These are phyloP conservation scores for Yamadazyma dushanensis DNA, from an alignment of 1,139 yeast species.

Conservation along the genomic window DNA sequence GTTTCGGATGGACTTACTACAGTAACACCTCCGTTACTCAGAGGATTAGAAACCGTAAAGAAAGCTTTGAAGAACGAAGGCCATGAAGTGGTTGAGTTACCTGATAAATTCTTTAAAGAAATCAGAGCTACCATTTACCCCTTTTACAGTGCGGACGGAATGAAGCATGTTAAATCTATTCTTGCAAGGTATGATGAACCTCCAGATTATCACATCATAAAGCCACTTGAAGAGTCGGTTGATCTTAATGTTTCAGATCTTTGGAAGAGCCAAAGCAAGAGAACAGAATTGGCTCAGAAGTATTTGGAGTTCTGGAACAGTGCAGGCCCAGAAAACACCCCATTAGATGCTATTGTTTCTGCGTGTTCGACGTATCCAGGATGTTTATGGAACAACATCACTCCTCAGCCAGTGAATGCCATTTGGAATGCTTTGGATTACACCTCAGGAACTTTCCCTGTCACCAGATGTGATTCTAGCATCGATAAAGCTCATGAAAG, in stretches of 20 bases:
- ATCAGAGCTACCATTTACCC: conserved; percentile 16
- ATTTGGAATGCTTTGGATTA: conserved; percentile 18
- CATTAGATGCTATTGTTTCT: conserved; percentile 13
- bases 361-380: conserved; percentile 15
- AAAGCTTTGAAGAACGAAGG: conserved; percentile 9
- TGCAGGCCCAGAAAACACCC: conserved; percentile 4
- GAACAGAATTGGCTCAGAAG: conserved; percentile 12
- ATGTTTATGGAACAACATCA: conserved; percentile 12
- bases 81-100: conserved; percentile 12
- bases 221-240: conserved; percentile 6
- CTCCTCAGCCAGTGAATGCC: conserved; percentile 15
- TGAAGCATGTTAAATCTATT: conserved; percentile 14
- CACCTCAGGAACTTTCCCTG: conserved; percentile 16
- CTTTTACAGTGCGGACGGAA: conserved; percentile 15
- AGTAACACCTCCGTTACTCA: conserved; percentile 10
- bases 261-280: conserved; percentile 13
- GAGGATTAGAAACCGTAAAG: conserved; percentile 12
- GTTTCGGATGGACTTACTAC: conserved; percentile 13
- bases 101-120: conserved; percentile 13
- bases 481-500: conserved; percentile 10
- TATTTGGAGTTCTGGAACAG: conserved; percentile 13
- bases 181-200: conserved; percentile 12
- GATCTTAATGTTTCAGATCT: conserved; percentile 14
- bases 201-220: conserved; percentile 12
- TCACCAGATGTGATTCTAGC: conserved; percentile 14